These are phyloP conservation scores for Wallacemonas rigidus DNA, from an alignment of 208 protist genomes.

Conservation along the genomic window DNA sequence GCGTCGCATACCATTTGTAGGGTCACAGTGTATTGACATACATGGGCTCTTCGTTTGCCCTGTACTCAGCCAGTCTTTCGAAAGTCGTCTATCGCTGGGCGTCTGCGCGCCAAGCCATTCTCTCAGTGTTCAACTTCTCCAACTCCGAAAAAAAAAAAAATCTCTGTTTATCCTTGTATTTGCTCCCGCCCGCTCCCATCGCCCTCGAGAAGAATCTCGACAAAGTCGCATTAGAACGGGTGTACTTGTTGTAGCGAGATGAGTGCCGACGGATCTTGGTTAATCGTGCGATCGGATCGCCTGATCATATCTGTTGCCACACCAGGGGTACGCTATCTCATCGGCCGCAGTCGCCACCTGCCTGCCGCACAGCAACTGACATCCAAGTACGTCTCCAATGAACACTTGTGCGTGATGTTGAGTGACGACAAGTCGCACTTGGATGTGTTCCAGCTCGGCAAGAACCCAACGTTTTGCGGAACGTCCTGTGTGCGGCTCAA, in stretches of 20 bases:
- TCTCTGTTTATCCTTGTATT: too few species aligned
- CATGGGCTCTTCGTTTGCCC: too few species aligned
- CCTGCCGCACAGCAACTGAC: conserved; percentile 50
- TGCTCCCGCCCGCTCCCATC: too few species aligned
- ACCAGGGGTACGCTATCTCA: conserved; percentile 30
- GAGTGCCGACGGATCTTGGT: conserved; percentile 36
- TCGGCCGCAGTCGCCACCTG: conserved; percentile 53
- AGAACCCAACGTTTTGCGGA: conserved; percentile 73
- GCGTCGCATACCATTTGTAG: too few species aligned
- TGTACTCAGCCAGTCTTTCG: too few species aligned
- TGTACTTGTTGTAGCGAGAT: not conserved
- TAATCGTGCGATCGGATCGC: conserved; percentile 67
- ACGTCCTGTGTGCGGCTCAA: conserved; percentile 18
- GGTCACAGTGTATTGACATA: too few species aligned
- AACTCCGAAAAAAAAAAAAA: too few species aligned
- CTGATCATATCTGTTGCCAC: conserved; percentile 43
- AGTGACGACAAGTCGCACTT: conserved; percentile 36
- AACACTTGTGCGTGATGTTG: conserved; percentile 56
- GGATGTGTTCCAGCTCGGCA: conserved; percentile 43
- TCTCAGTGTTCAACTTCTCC: too few species aligned
- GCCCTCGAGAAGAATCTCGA: not conserved
- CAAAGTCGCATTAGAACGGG: not conserved
- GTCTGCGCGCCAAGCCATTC: too few species aligned
- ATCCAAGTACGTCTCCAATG: conserved; percentile 61
- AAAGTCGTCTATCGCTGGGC: too few species aligned